These are phyloP conservation scores for Fraxinus xanthoxyloides DNA, from an alignment of 305 asterid genomes.

Conservation along the genomic window DNA sequence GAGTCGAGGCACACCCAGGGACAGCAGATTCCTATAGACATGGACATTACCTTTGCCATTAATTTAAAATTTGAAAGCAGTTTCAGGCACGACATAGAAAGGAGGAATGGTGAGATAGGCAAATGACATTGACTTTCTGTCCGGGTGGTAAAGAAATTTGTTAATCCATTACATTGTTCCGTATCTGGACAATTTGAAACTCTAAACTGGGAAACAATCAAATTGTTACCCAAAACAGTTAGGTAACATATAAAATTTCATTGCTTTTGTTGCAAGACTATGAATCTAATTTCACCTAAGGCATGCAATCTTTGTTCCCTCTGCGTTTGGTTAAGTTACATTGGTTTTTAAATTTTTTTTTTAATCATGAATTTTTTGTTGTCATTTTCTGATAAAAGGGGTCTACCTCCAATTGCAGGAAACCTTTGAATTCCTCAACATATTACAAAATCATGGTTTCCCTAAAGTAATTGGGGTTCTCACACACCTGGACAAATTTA, in stretches of 20 bases:
- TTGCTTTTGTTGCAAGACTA: not conserved
- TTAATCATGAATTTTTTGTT: not conserved
- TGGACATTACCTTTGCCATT: not conserved
- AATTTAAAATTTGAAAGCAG: not conserved
- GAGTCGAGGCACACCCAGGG: not conserved
- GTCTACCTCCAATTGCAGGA: constrained; percentile 56
- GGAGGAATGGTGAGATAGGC: constrained; percentile 4
- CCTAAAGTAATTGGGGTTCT: constrained; percentile 99
- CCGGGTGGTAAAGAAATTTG: no score
- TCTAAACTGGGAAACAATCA: constrained; percentile 12
- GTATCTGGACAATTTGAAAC: not conserved
- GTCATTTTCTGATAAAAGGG: not conserved
- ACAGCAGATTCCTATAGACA: not conserved
- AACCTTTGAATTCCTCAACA: constrained; percentile 94
- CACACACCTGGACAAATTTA: constrained; percentile 92
- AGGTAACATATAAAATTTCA: not conserved
- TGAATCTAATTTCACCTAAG: not conserved
- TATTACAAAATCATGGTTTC: constrained; percentile 94
- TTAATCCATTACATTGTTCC: not conserved
- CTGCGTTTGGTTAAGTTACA: not conserved
- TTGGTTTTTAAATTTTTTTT: not conserved
- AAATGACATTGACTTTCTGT: not conserved
- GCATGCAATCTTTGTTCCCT: not conserved
- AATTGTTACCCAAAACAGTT: not conserved
- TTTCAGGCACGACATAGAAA: not conserved